phyloP scores from a whole-genome alignment of 2,329 filamentous ascomycete species.

The Aspergillus brasiliensis region DNA sequence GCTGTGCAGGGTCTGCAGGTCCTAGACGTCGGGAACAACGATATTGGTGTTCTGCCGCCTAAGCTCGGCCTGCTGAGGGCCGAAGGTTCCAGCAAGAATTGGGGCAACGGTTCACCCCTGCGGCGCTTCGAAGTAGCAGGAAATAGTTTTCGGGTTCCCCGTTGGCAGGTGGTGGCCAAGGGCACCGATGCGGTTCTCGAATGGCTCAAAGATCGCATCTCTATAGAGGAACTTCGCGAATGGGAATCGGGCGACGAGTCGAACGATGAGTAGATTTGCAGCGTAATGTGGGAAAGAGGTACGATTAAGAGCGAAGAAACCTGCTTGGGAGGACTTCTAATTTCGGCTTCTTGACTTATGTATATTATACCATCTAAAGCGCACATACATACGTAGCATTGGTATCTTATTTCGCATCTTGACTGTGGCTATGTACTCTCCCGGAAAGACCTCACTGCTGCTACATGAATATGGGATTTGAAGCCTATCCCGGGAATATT shows the following conservation, averaged over 20 bases:
- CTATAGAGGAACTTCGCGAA: slow-evolving; percentile 48
- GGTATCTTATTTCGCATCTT: neutral
- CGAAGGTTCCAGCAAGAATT: slow-evolving; percentile 40
- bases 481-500: too few species aligned
- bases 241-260: slow-evolving; percentile 35
- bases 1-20: slow-evolving; percentile 72
- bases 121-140: slow-evolving; percentile 75
- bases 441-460: too few species aligned
- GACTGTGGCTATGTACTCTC: too few species aligned
- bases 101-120: slow-evolving; percentile 52
- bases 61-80: slow-evolving; percentile 76
- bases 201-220: slow-evolving; percentile 78
- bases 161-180: slow-evolving; percentile 79
- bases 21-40: slow-evolving; percentile 81
- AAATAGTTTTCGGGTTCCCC: slow-evolving; percentile 85
- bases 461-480: too few species aligned
- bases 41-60: slow-evolving; percentile 78
- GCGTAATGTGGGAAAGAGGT: neutral
- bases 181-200: slow-evolving; percentile 82
- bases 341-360: neutral
- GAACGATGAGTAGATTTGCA: slow-evolving; percentile 10
- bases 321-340: neutral
- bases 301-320: neutral
- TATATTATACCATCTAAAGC: slow-evolving; percentile 2
- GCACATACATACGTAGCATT: neutral